These are phyloP conservation scores for Pisolithus tinctorius DNA, from an alignment of 768 basidiomycete genomes.

Conservation along the genomic window DNA sequence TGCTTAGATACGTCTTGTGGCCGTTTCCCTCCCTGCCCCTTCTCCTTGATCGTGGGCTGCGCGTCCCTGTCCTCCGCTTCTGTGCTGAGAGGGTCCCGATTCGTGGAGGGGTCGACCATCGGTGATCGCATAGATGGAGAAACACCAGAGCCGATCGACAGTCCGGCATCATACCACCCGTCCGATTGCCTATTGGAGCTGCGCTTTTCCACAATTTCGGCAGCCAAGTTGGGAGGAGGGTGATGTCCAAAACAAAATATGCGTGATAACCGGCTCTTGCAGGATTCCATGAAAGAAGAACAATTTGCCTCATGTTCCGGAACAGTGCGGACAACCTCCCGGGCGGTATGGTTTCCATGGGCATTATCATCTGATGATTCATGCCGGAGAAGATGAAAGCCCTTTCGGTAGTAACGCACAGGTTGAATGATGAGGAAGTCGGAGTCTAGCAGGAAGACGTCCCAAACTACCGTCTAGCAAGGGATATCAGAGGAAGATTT, in stretches of 20 bases:
- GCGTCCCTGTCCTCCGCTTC: conserved; percentile 12
- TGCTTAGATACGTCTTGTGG: conserved; percentile 76
- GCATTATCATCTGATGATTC: conserved; percentile 23
- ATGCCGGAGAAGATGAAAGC: conserved; percentile 54
- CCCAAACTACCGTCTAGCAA: conserved; percentile 72
- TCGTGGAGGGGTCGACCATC: conserved; percentile 82
- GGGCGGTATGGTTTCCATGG: conserved; percentile 11
- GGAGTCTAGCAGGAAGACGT: conserved; percentile 91
- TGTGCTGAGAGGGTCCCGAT: conserved; percentile 46
- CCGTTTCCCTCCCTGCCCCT: conserved; percentile 40
- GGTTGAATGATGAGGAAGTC: conserved; percentile 91
- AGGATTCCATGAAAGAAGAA: conserved; percentile 40
- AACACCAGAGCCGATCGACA: conserved; percentile 32
- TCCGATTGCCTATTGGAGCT: conserved; percentile 1
- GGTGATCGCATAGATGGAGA: conserved; percentile 36
- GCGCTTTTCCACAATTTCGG: conserved; percentile 4
- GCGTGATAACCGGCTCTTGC: conserved; percentile 41
- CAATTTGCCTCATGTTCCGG: conserved; percentile 25
- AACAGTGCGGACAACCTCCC: conserved; percentile 11
- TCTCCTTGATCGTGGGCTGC: conserved; percentile 24
- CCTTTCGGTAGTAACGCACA: conserved; percentile 80
- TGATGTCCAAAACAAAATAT: conserved; percentile 32
- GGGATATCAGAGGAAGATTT: neutral
- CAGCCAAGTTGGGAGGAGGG: conserved; percentile 9
- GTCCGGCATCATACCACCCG: conserved; percentile 12